Evolutionary conservation across 768 basidiomycete genomes (phyloP), one percentile per base, ranked within the genome.

Genomic region (Tylopilus sp.): DNA sequence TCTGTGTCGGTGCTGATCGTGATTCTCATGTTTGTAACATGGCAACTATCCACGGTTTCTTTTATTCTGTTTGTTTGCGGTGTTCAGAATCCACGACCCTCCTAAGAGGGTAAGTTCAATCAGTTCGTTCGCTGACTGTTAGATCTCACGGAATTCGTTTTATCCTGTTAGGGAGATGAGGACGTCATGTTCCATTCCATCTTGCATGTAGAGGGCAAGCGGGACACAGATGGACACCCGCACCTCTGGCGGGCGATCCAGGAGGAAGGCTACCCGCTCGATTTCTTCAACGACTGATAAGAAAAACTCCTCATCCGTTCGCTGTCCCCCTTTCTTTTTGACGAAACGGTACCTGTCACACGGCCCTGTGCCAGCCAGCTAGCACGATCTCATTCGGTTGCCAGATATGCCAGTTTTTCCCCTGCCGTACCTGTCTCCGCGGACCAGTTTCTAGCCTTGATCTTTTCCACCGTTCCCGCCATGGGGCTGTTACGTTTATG

Each of bases 161-260:
- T 48, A 44, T 48, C 26, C 47, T 42, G 33, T 54, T 59, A 89
- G 86, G 87, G 85, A 38, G 70, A 72, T 2, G 78, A 83, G 55
- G 85, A 87, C 56, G 79, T 89, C 48, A 71, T 54, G 36, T 89
- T 89, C 71, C 89, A 91, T 65, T 87, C 86, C 4, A 65, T 90
- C 38, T 83, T 81, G 22, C 68, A 87, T 81, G 12, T 84, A 33
- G 85, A 85, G 60, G 78, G 77, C 36, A 68, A 76, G 53, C 67
- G 68, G 48, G 74, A 78, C 50, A 70, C 61, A 33, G 76, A 78
- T 40, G 76, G 75, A 10, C 76, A 74, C 25, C 80, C 84, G 2
- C 78, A 73, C 13, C 76, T 75, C 46, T 89, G 81, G 78, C 73
- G 78, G 50, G 88, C 87, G 11, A 78, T 90, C 57, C 87, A 89